A percentile compares a stretch with the other conserved stretches of the same genome.
These are phyloP conservation scores for Trichoderma koningii DNA, from an alignment of 2,329 filamentous ascomycete genomes.

Conservation along the genomic window DNA sequence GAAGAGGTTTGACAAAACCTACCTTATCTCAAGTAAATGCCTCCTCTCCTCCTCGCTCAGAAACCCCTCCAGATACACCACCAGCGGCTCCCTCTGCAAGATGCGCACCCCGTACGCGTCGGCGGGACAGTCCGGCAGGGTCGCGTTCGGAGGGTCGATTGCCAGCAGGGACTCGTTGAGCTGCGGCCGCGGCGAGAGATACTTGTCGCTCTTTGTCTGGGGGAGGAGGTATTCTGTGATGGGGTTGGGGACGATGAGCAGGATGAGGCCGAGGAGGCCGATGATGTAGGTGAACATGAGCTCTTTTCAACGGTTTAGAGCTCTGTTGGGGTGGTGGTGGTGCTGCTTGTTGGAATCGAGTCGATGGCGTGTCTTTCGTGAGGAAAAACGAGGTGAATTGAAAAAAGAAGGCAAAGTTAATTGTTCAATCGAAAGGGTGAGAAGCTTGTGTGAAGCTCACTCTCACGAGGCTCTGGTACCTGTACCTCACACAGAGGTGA, in stretches of 20 bases:
- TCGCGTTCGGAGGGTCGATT: slow-evolving; percentile 46
- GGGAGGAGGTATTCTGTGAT: slow-evolving; percentile 43
- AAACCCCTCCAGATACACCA: slow-evolving; percentile 58
- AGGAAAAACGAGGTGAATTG: too few relatives aligned
- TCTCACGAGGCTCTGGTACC: too few relatives aligned
- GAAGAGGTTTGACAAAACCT: slow-evolving; percentile 4
- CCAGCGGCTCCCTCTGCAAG: slow-evolving; percentile 52
- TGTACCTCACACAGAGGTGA: too few relatives aligned
- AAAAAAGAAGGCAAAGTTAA: too few relatives aligned
- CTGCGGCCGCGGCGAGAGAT: slow-evolving; percentile 46
- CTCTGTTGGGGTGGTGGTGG: too few relatives aligned
- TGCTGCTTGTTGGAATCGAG: neutral
- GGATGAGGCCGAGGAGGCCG: slow-evolving; percentile 43
- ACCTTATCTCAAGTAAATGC: slow-evolving; percentile 56
- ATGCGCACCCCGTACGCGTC: slow-evolving; percentile 52
- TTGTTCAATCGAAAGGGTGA: too few relatives aligned
- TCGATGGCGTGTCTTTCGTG: neutral
- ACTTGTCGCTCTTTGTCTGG: slow-evolving; percentile 28
- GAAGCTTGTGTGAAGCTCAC: too few relatives aligned
- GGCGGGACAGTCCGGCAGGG: slow-evolving; percentile 41
- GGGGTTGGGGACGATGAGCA: slow-evolving; percentile 50
- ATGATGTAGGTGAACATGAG: slow-evolving; percentile 51
- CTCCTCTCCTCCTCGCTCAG: slow-evolving; percentile 47
- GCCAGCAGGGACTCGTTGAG: slow-evolving; percentile 56
- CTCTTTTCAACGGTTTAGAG: too few relatives aligned